Evolutionary conservation across 2,329 filamentous ascomycete species (phyloP).

Genomic region (Fusarium sp.): DNA sequence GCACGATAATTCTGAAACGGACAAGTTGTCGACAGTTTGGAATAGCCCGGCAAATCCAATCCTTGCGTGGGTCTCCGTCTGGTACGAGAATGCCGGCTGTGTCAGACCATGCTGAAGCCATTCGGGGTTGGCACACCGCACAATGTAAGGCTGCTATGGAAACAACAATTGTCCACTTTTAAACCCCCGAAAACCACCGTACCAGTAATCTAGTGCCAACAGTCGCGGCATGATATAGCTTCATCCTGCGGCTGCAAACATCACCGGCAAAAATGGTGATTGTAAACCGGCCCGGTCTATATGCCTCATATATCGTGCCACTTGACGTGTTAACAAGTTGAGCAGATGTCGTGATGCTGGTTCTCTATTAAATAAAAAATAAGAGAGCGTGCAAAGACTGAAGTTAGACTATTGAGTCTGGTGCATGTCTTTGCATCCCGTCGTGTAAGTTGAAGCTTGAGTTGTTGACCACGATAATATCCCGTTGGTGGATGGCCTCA

Average conservation of each 20-base stretch:
- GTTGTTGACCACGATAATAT: background rate
- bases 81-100: slow-evolving; percentile 35
- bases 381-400: background rate
- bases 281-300: slow-evolving; percentile 5
- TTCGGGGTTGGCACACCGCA: slow-evolving; percentile 21
- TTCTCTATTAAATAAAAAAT: background rate
- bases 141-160: slow-evolving; percentile 13
- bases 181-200: slow-evolving; percentile 5
- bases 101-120: slow-evolving; percentile 44
- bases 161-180: slow-evolving; percentile 15
- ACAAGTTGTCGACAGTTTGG: slow-evolving; percentile 21
- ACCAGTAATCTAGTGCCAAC: slow-evolving; percentile 1
- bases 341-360: slow-evolving; percentile 2
- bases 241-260: background rate
- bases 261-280: background rate
- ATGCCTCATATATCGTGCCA: slow-evolving; percentile 26
- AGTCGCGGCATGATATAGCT: slow-evolving; percentile 6
- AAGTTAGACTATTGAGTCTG: slow-evolving; percentile 14
- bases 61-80: slow-evolving; percentile 24
- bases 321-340: background rate
- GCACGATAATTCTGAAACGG: slow-evolving; percentile 10
- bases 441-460: slow-evolving; percentile 21
- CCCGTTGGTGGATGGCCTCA: slow-evolving; percentile 13
- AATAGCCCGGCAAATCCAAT: slow-evolving; percentile 7
- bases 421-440: slow-evolving; percentile 4